phyloP scores from a whole-genome alignment of 106 monocot genomes.

The Vanilla planifolia region DNA sequence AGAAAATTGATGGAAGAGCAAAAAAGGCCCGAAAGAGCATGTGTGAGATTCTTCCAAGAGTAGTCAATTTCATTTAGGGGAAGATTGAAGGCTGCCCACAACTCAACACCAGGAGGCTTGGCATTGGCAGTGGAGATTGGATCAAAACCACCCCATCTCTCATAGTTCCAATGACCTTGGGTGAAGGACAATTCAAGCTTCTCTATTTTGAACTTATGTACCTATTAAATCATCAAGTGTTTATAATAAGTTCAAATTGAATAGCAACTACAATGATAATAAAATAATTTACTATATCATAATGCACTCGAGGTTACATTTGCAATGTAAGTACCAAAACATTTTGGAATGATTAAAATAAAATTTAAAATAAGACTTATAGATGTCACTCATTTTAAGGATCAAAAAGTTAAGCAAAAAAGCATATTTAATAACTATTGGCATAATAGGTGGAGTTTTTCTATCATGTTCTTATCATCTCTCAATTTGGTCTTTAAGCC shows the following conservation, averaged over 20 bases:
- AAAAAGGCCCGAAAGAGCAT: conserved; percentile 92
- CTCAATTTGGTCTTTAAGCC: too few relatives aligned
- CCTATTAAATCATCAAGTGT: conserved; percentile 43
- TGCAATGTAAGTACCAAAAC: too few relatives aligned
- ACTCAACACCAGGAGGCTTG: conserved; percentile 96
- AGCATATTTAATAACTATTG: too few relatives aligned
- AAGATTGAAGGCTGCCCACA: conserved; percentile 82
- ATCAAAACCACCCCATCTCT: conserved; percentile 84
- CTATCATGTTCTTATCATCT: background rate
- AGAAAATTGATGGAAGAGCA: conserved; percentile 94
- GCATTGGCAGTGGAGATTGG: conserved; percentile 62
- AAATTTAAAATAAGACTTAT: too few relatives aligned
- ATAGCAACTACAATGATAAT: background rate
- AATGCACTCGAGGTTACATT: too few relatives aligned
- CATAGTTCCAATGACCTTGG: conserved; percentile 95
- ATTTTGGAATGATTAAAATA: too few relatives aligned
- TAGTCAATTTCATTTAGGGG: conserved; percentile 48
- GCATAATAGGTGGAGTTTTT: background rate
- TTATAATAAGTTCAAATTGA: background rate
- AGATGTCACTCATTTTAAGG: too few relatives aligned
- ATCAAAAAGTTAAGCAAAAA: too few relatives aligned
- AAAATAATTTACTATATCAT: too few relatives aligned
- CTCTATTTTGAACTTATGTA: conserved; percentile 58
- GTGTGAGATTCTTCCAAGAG: conserved; percentile 86
- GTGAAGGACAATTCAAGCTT: conserved; percentile 91